Conservation (phyloP, 2,329 filamentous ascomycete species). For the Bipolaris bicolor region DNA sequence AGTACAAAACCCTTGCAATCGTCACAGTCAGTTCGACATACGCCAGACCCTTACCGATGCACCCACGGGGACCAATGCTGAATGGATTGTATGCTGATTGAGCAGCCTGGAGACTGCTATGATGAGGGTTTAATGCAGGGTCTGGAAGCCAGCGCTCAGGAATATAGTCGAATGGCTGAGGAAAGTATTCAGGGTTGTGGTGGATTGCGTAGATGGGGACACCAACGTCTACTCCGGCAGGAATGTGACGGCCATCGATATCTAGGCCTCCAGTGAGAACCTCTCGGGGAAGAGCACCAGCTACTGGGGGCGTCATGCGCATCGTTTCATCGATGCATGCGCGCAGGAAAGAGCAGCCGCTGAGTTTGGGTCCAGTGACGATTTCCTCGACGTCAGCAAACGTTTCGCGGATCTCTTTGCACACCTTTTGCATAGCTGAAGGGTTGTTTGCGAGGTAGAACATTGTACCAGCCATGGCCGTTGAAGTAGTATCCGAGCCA, state of each 20-base stretch:
- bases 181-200: conserved; percentile 49
- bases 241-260: conserved; percentile 46
- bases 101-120: conserved; percentile 51
- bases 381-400: conserved; percentile 49
- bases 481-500: conserved; percentile 55
- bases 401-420: conserved; percentile 42
- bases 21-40: conserved; percentile 71
- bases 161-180: conserved; percentile 46
- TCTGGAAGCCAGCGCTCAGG: conserved; percentile 49
- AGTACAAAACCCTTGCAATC: conserved; percentile 65
- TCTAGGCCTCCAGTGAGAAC: conserved; percentile 48
- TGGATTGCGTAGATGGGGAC: conserved; percentile 49
- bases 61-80: conserved; percentile 71
- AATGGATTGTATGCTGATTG: conserved; percentile 78
- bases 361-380: conserved; percentile 42
- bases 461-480: conserved; percentile 50
- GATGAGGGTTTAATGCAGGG: conserved; percentile 36
- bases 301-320: conserved; percentile 50
- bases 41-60: conserved; percentile 73
- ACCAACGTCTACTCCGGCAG: conserved; percentile 46
- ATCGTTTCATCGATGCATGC: conserved; percentile 52
- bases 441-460: conserved; percentile 55
- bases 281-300: conserved; percentile 47
- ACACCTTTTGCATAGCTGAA: conserved; percentile 39
- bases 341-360: conserved; percentile 43